Percentiles rank a stretch among this genome's conserved stretches.
These are phyloP conservation scores for Naegleria fowleri DNA, from an alignment of 208 protist species.

Conservation along the genomic window DNA sequence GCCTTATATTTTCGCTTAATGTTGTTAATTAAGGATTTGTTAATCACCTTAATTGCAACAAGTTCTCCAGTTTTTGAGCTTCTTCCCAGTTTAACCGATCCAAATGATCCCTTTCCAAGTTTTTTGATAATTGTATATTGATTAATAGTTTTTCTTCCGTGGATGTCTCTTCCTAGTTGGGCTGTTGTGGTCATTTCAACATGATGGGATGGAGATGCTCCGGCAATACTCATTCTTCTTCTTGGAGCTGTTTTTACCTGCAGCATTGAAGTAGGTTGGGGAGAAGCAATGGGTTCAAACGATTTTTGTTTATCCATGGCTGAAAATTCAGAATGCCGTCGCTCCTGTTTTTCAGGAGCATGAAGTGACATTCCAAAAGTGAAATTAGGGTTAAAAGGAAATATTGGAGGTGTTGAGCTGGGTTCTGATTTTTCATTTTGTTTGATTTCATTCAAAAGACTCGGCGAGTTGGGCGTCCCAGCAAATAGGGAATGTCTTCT, in stretches of 20 bases:
- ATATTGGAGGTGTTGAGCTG: background rate
- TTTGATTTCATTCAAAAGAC: background rate
- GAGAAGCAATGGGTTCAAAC: background rate
- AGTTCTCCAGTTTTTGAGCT: background rate
- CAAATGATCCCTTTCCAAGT: slow-evolving; percentile 66
- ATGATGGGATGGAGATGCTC: background rate
- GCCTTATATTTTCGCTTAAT: background rate
- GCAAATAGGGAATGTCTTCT: background rate
- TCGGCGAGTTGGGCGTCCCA: background rate
- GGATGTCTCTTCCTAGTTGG: slow-evolving; percentile 11
- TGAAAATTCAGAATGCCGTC: background rate
- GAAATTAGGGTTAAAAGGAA: background rate
- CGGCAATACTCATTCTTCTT: background rate
- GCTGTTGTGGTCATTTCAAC: slow-evolving; percentile 28
- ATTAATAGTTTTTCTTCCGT: slow-evolving; percentile 76
- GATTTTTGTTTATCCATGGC: background rate
- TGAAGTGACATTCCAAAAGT: background rate
- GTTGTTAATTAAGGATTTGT: slow-evolving; percentile 35
- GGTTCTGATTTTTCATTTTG: background rate
- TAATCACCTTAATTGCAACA: slow-evolving; percentile 55
- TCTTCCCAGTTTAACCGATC: slow-evolving; percentile 66
- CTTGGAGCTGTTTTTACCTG: background rate
- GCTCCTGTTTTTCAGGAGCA: background rate
- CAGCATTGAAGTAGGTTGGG: no score
- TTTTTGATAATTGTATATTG: slow-evolving; percentile 70